Percentiles rank a stretch among this genome's conserved stretches.
Evolutionary conservation across 2,329 filamentous ascomycete genomes (phyloP).

Genomic region (Penicillium sp.): DNA sequence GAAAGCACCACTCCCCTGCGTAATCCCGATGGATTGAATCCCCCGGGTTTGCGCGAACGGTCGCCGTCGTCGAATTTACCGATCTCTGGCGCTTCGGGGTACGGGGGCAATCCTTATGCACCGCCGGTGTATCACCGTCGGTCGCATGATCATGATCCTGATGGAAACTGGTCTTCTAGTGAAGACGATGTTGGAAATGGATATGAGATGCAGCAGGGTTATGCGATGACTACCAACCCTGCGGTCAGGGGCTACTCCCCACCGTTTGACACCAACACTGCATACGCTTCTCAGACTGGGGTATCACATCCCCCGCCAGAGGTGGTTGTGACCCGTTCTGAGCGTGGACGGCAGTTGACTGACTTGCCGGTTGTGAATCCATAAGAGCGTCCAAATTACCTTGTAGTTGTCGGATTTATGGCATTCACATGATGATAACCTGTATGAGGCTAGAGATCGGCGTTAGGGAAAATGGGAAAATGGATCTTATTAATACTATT

Average conservation of each 20-base stretch:
- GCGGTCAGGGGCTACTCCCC: slow-evolving; percentile 13
- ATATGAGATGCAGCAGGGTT: slow-evolving; percentile 37
- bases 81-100: slow-evolving; percentile 12
- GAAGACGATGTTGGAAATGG: slow-evolving; percentile 33
- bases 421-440: not conserved
- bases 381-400: not conserved
- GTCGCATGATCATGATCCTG: slow-evolving; percentile 25
- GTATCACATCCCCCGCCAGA: slow-evolving; percentile 11
- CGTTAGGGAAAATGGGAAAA: not conserved
- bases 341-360: slow-evolving; percentile 17
- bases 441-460: not conserved
- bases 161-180: slow-evolving; percentile 35
- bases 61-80: slow-evolving; percentile 2
- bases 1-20: slow-evolving; percentile 28
- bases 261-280: slow-evolving; percentile 26
- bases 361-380: slow-evolving; percentile 17
- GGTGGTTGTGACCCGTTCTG: slow-evolving; percentile 7
- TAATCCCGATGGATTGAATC: slow-evolving; percentile 25
- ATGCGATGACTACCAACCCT: slow-evolving; percentile 24
- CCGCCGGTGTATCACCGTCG: slow-evolving; percentile 26
- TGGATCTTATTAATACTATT: not conserved
- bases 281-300: slow-evolving; percentile 26
- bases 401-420: not conserved
- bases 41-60: not conserved
- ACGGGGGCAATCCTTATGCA: slow-evolving; percentile 25